Evolutionary conservation across 1,284 basidiomycete species (phyloP), one percentile per base, ranked within the genome.

Genomic region (Cystobasidiaceae sp.): DNA sequence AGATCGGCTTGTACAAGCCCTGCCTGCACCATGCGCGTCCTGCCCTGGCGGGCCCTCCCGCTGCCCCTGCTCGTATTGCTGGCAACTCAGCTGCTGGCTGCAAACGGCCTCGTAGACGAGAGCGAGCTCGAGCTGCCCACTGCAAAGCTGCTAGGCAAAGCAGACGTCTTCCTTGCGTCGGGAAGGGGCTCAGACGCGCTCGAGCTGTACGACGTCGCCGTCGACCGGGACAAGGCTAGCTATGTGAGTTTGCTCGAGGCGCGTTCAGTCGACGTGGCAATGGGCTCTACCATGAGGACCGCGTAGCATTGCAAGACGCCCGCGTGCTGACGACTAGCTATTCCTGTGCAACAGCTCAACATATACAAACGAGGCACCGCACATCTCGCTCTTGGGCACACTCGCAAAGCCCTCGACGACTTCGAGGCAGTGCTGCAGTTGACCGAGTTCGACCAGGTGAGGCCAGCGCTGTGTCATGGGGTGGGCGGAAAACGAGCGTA

Each of bases 331-430:
- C 9, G 23, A 4, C 17, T 4, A 25, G 28, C 37, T 23, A 19
- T 27, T 13, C 2, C 89, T 89, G 0, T 74, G 81, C 9, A 88
- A 90, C 70, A 92, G 73, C 78, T 90, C 0, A 83, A 92, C 25
- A 88, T 90, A 75, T 94, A 93, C 80, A 93, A 93, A 75, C 86
- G 91, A 41, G 93, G 90, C 0, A 96, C 91, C 0, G 89, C 91
- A 0, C 88, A 92, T 75, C 84, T 89, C 70, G 91, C 89, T 1
- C 79, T 88, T 9, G 86, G 85, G 28, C 82, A 88, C 50, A 85
- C 90, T 73, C 70, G 79, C 2, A 80, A 82, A 21, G 92, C 93
- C 0, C 79, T 93, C 7, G 86, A 90, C n/a, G 92, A 93, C 75
- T 91, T 93, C 72, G 85, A 89, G 71, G 84, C 85, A 69, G 91